Evolutionary conservation across 805 yeast species (phyloP).

Genomic region (Yarrowia sp.): DNA sequence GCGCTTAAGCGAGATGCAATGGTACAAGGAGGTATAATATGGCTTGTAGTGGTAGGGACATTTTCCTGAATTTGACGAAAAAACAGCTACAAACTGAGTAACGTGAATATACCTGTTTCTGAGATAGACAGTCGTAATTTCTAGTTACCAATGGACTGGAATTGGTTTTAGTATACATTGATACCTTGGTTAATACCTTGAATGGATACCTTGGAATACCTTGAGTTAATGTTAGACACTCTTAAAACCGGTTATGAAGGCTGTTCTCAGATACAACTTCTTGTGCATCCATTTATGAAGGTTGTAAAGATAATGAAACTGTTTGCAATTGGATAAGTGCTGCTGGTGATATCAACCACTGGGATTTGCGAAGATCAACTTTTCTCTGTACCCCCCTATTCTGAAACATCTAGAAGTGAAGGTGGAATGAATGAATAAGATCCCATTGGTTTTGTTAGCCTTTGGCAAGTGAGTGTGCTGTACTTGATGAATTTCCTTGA

Average conservation of each 20-base stretch:
- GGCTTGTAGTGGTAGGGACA: neutral
- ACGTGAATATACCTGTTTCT: neutral
- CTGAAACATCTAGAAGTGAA: neutral
- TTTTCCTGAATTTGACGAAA: neutral
- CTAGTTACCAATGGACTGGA: slow-evolving; percentile 25
- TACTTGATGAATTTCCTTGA: neutral
- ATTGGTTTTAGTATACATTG: slow-evolving; percentile 12
- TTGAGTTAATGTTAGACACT: no score
- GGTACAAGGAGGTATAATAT: neutral
- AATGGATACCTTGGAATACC: no score
- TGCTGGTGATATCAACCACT: neutral
- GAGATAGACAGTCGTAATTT: no score
- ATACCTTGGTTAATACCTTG: no score
- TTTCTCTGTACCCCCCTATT: neutral
- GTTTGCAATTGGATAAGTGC: neutral
- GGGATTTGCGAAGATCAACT: neutral
- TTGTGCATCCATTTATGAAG: no score
- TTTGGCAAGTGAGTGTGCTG: neutral
- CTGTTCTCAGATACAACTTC: no score
- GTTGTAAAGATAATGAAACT: neutral
- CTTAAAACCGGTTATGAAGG: no score
- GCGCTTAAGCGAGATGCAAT: neutral
- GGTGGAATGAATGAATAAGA: neutral
- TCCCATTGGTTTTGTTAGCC: neutral
- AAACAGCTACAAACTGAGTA: neutral